Evolutionary conservation across 345 rosid species (phyloP).

Genomic region (Conringia planisiliqua): DNA sequence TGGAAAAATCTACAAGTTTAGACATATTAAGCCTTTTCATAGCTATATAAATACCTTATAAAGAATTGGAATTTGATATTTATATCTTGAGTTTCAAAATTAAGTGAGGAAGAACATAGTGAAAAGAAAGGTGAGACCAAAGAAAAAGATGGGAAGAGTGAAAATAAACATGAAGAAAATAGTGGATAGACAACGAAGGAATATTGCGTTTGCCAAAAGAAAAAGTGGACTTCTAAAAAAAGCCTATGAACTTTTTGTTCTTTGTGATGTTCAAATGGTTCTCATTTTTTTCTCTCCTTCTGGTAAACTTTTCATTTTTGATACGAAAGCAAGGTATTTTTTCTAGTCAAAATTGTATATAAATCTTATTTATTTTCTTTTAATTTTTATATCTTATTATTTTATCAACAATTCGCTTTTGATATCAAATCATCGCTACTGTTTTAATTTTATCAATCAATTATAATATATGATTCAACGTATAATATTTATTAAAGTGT

Average conservation of each 20-base stretch:
- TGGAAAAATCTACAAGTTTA: slow-evolving; percentile 4
- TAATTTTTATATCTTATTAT: background rate
- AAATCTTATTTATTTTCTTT: background rate
- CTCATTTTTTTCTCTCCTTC: slow-evolving; percentile 23
- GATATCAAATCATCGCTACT: background rate
- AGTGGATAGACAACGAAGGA: slow-evolving; percentile 9
- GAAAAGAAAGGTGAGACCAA: background rate
- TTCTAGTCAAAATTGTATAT: background rate
- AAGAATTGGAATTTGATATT: background rate
- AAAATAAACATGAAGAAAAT: slow-evolving; percentile 18
- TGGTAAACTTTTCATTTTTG: slow-evolving; percentile 21
- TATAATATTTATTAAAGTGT: background rate
- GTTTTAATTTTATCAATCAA: background rate
- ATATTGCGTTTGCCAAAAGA: slow-evolving; percentile 27
- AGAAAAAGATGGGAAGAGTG: slow-evolving; percentile 28
- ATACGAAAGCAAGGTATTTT: slow-evolving; percentile 16
- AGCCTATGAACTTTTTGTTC: slow-evolving; percentile 17
- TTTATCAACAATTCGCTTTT: background rate
- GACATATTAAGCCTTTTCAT: background rate
- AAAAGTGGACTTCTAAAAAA: slow-evolving; percentile 23
- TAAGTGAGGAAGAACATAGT: background rate
- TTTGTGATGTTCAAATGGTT: slow-evolving; percentile 22
- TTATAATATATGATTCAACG: background rate
- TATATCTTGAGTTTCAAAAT: background rate
- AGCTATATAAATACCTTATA: background rate